Conservation (phyloP, 495 filamentous ascomycete genomes). For the Penicillium crystallinum region DNA sequence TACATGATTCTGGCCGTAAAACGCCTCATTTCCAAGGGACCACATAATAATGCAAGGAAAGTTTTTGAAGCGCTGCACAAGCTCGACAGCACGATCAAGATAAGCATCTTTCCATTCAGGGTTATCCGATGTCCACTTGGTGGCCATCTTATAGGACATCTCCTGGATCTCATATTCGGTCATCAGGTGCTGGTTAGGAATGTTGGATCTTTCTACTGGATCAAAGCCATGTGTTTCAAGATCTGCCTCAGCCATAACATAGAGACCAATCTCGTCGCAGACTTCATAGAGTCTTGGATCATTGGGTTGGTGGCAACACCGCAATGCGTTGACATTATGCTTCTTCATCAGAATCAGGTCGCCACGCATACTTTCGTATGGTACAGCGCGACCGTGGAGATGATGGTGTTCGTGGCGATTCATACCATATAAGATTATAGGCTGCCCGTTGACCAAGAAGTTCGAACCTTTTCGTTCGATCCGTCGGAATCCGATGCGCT, state of each 20-base stretch:
- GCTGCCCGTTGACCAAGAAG: slow-evolving; percentile 53
- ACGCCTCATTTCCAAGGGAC: slow-evolving; percentile 65
- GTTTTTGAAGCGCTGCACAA: slow-evolving; percentile 61
- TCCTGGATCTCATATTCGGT: slow-evolving; percentile 53
- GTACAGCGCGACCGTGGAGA: slow-evolving; percentile 52
- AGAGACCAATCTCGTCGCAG: slow-evolving; percentile 63
- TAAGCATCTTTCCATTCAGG: slow-evolving; percentile 58
- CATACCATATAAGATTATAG: slow-evolving; percentile 55
- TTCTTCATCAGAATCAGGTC: slow-evolving; percentile 62
- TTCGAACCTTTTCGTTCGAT: slow-evolving; percentile 53
- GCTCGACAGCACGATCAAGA: slow-evolving; percentile 56
- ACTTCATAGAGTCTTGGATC: slow-evolving; percentile 53
- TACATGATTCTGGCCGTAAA: slow-evolving; percentile 58
- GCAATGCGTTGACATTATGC: slow-evolving; percentile 61
- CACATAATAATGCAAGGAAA: slow-evolving; percentile 63
- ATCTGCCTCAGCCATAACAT: slow-evolving; percentile 67
- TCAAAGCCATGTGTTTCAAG: slow-evolving; percentile 63
- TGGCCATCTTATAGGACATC: slow-evolving; percentile 43
- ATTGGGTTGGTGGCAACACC: slow-evolving; percentile 58
- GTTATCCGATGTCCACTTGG: slow-evolving; percentile 58
- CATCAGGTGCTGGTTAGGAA: slow-evolving; percentile 30
- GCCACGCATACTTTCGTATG: slow-evolving; percentile 47
- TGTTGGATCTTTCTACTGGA: slow-evolving; percentile 41
- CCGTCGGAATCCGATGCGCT: slow-evolving; percentile 55
- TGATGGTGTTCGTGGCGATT: slow-evolving; percentile 64